Base-by-base conservation (phyloP, 2,329 filamentous ascomycete species). In the Grosmannia clavigera region DNA sequence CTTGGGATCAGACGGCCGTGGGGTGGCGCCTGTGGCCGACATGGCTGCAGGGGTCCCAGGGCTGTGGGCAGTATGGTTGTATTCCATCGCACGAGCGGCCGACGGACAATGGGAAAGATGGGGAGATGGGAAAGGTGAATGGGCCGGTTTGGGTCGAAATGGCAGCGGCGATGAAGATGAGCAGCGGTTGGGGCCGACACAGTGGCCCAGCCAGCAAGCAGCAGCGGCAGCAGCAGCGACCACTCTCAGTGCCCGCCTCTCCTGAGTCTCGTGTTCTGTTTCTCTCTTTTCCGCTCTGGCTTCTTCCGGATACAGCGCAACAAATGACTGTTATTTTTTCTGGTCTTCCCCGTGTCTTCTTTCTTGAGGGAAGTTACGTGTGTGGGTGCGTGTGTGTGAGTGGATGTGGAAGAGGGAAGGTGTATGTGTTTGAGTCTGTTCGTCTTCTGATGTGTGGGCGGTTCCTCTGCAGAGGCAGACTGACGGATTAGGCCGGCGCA, bases 1-100 rank as follows among this genome's bases (percentile, higher is more conserved):
- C 78, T 91, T 92, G 64, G 83, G 81, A 43, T 75, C 75, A 52
- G 76, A 67, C 76, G 54, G 43, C 40, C 60, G 60, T 22, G 61
- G 73, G 70, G 66, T 72, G 76, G 65, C 50, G 25, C 61, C 59
- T n/a, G 58, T 56, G 14, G 61, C 57, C 25, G 62, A 55, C 59
- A 63, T 64, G 46, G 55, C n/a, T 19, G 31, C 53, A 40, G 53
- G 43, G 48, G 55, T 52, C 31, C 35, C 52, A 1, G 58, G 61
- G n/a, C 58, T 59, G 19, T 60, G 60, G 40, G 55, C 52, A 25
- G 48, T 10, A 33, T 38, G 43, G 9, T 59, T 53, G 55, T 61
- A 64, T 61, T 62, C 60, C 64, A 66, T 65, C 33, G 56, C 55
- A 57, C 53, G 5, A 22, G 33, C 33, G 9, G 33, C 6, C 33